Conservation (phyloP, 768 basidiomycete species). For the Lactarius hatsudake region DNA sequence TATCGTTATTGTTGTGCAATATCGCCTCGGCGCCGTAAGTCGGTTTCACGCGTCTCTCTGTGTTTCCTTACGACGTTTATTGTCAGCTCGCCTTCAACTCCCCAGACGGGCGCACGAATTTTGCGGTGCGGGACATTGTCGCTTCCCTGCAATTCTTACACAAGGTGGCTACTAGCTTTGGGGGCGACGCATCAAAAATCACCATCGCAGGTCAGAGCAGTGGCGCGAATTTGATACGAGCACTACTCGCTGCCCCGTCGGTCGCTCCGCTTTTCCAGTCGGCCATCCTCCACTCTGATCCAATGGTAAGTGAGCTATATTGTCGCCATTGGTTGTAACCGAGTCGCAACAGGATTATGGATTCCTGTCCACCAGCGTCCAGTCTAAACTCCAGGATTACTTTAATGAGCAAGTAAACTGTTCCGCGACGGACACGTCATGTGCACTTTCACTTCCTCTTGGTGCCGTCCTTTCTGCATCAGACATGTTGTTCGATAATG, state of each 20-base stretch:
- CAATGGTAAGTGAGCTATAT: constrained; percentile 54
- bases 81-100: constrained; percentile 72
- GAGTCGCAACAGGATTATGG: constrained; percentile 58
- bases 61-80: constrained; percentile 16
- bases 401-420: constrained; percentile 53
- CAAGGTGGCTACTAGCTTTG: constrained; percentile 56
- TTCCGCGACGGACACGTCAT: constrained; percentile 43
- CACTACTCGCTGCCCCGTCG: constrained; percentile 69
- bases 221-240: constrained; percentile 75
- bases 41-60: neutral
- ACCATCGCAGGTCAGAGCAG: constrained; percentile 82
- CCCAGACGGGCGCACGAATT: constrained; percentile 66
- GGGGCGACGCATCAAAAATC: constrained; percentile 61
- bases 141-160: constrained; percentile 63
- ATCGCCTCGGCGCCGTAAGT: constrained; percentile 75
- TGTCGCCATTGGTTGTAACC: neutral
- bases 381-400: constrained; percentile 49
- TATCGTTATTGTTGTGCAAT: constrained; percentile 80
- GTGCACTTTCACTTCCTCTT: constrained; percentile 50
- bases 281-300: constrained; percentile 83
- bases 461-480: constrained; percentile 54
- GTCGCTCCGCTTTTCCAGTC: constrained; percentile 70
- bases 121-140: constrained; percentile 67
- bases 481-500: constrained; percentile 42
- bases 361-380: constrained; percentile 55